Evolutionary conservation across 805 yeast species (phyloP).

Genomic region (Osmozyma mogii): DNA sequence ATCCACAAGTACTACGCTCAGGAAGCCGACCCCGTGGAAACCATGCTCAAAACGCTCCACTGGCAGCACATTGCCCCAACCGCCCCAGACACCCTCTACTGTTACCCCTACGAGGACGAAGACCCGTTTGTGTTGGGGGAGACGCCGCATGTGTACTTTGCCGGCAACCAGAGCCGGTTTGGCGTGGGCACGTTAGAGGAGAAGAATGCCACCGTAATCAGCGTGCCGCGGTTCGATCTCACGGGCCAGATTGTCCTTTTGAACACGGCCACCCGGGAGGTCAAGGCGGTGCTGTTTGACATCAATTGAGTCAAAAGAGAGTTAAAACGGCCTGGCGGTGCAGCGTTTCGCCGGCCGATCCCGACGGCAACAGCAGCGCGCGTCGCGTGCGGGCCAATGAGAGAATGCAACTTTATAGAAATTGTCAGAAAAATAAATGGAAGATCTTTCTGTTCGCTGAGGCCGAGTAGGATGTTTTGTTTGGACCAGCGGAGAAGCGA

Average conservation of each 20-base stretch:
- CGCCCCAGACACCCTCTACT: constrained; percentile 91
- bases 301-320: too few relatives aligned
- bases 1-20: constrained; percentile 55
- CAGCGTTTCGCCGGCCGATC: too few relatives aligned
- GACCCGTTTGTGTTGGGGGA: constrained; percentile 82
- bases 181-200: constrained; percentile 37
- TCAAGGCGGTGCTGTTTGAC: constrained; percentile 51
- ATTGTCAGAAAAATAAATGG: too few relatives aligned
- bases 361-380: too few relatives aligned
- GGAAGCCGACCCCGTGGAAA: constrained; percentile 7
- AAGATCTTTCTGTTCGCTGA: too few relatives aligned
- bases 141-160: constrained; percentile 80
- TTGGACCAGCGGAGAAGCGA: too few relatives aligned
- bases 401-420: too few relatives aligned
- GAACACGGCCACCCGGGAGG: constrained; percentile 49
- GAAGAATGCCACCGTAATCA: constrained; percentile 33
- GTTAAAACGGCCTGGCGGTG: too few relatives aligned
- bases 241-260: constrained; percentile 61
- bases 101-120: constrained; percentile 67
- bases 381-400: too few relatives aligned
- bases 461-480: too few relatives aligned
- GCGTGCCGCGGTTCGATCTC: constrained; percentile 62
- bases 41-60: constrained; percentile 55
- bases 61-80: constrained; percentile 93
- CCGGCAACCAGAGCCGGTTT: constrained; percentile 72